Conservation (phyloP, 306 rosid genomes). For the Chamaecrista fasciculata region DNA sequence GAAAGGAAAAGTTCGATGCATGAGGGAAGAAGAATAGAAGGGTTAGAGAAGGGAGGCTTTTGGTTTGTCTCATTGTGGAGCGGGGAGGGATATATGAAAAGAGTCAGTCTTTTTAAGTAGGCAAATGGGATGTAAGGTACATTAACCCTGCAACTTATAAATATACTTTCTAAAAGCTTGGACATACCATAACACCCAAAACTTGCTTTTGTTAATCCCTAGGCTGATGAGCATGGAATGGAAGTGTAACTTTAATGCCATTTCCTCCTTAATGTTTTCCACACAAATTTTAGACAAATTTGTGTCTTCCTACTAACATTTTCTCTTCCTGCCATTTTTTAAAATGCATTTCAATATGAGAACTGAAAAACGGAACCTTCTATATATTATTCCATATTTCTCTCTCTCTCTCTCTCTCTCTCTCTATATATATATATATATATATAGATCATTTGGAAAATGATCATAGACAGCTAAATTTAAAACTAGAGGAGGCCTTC, state of each 20-base stretch:
- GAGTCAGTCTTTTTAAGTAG: slow-evolving; percentile 59
- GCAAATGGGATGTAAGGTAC: slow-evolving; percentile 88
- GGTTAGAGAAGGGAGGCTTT: slow-evolving; percentile 51
- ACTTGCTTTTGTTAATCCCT: slow-evolving; percentile 83
- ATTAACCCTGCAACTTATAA: slow-evolving; percentile 73
- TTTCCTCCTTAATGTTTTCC: background rate
- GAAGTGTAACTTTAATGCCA: slow-evolving; percentile 26
- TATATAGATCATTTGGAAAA: background rate
- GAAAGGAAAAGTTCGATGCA: slow-evolving; percentile 46
- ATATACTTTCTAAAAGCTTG: slow-evolving; percentile 87
- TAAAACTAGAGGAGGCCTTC: background rate
- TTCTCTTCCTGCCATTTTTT: background rate
- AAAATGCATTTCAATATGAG: background rate
- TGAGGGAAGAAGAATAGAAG: slow-evolving; percentile 51
- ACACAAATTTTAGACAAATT: background rate
- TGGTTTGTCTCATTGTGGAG: slow-evolving; percentile 69
- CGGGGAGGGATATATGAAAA: slow-evolving; percentile 47
- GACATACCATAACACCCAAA: slow-evolving; percentile 72
- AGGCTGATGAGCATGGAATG: slow-evolving; percentile 36
- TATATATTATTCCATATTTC: no score
- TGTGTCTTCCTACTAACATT: background rate
- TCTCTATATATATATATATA: no score
- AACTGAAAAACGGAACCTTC: background rate
- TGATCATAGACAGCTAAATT: background rate
- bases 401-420: no score